Base-by-base conservation (phyloP, 805 yeast genomes). In the Zygosaccharomyces siamensis region DNA sequence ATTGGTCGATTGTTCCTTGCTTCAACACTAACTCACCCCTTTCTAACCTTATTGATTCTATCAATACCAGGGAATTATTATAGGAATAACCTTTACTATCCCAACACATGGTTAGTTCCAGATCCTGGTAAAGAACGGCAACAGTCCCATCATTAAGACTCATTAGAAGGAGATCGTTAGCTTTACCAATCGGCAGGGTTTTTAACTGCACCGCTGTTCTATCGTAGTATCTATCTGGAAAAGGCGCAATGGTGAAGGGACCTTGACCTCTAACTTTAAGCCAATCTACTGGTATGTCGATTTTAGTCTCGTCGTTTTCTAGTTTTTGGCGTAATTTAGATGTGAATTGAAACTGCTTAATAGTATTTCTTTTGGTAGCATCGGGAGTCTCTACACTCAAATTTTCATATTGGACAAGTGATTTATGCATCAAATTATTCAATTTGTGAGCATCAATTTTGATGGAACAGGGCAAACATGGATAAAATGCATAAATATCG, bases 401-500 rank as follows among this genome's bases (percentile, higher is more conserved):
- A 12, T 54, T 39, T 39, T 62, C 55, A 51, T 59, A 57, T 49
- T 56, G 49, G 16, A 65, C 57, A 14, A 62, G 47, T 1, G 65
- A 59, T 20, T 59, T 57, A 31, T 67, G 57, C 23, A 68, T 48
- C 11, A 63, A 47, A 0, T 51, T 47, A 1, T 70, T 66, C 24
- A 80, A 55, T 23, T 69, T 62, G 1, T 61, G 51, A 27, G 45
- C 27, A 5, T 39, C 23, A 8, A 59, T 24, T 5, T 37, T 26
- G 6, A 60, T 26, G 7, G 32, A 39, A 7, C 54, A 35, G 0
- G 90, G 88, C 18, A 78, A 57, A 60, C 82, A 83, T n/a, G 93
- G 93, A 53, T 76, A 79, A 3, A 85, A 66, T 1, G 76, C 69
- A 57, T 75, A 83, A 1, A 86, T 51, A 53, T 84, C 86, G 11